Conservation (phyloP, 208 protist species). For the Entamoeba nuttalli region DNA sequence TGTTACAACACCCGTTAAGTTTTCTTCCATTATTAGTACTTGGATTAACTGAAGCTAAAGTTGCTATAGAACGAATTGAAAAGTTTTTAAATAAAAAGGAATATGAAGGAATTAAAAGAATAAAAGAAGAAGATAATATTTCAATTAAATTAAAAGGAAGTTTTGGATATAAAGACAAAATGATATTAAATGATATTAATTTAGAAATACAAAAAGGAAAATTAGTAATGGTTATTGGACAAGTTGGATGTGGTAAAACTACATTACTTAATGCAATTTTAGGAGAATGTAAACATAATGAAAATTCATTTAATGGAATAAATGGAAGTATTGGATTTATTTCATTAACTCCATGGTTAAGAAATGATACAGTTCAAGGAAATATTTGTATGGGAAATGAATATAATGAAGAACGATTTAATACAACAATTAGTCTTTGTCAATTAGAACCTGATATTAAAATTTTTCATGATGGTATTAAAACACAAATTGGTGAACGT, state of each 20-base stretch:
- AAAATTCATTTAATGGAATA: neutral
- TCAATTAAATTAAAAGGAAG: neutral
- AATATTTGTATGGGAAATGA: conserved; percentile 65
- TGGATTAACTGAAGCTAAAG: neutral
- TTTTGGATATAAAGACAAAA: neutral
- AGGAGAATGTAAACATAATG: neutral
- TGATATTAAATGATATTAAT: neutral
- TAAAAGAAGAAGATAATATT: neutral
- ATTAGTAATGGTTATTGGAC: neutral
- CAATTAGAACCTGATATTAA: conserved; percentile 56
- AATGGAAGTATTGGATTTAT: conserved; percentile 53
- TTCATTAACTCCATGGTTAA: conserved; percentile 65
- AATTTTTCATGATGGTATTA: conserved; percentile 53
- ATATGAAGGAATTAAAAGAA: neutral
- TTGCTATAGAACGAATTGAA: neutral
- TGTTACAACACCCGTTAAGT: neutral
- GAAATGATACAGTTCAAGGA: conserved; percentile 61
- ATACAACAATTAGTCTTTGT: conserved; percentile 42
- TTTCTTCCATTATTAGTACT: neutral
- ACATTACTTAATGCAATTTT: neutral
- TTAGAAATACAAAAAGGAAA: neutral
- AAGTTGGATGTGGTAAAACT: neutral
- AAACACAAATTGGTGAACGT: conserved; percentile 64
- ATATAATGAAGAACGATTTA: conserved; percentile 35
- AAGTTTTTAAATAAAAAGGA: conserved; percentile 6